Percentiles rank a stretch among this genome's conserved stretches.
Conservation (phyloP, 1,284 basidiomycete species). For the Coniophora puteana region DNA sequence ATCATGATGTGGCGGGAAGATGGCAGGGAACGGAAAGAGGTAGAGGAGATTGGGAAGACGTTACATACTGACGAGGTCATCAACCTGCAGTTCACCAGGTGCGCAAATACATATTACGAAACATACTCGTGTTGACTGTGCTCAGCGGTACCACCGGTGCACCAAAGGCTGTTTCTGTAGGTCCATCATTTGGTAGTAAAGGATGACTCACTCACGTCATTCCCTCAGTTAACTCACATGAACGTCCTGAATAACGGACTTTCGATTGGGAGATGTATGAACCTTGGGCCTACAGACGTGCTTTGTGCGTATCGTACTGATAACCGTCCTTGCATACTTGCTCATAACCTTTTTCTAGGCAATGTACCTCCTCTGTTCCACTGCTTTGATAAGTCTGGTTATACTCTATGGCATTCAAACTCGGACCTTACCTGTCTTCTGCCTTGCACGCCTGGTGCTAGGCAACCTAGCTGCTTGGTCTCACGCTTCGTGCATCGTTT, state of each 20-base stretch:
- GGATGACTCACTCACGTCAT: too few species aligned
- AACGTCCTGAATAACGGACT: constrained; percentile 80
- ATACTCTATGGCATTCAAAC: constrained; percentile 5
- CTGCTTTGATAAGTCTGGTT: constrained; percentile 75
- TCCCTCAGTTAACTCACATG: constrained; percentile 62
- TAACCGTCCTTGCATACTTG: not conserved
- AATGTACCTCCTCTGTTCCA: constrained; percentile 82
- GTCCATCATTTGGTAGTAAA: constrained; percentile 18
- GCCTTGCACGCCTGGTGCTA: constrained; percentile 62
- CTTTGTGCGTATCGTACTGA: constrained; percentile 47
- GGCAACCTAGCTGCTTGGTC: constrained; percentile 82
- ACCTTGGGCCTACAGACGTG: constrained; percentile 56
- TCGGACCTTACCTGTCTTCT: constrained; percentile 9
- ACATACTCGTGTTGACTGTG: constrained; percentile 3
- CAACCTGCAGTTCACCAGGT: constrained; percentile 85
- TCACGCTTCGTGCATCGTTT: constrained; percentile 72
- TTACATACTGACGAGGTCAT: constrained; percentile 66
- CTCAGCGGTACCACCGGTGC: constrained; percentile 73
- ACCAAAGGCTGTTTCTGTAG: constrained; percentile 76
- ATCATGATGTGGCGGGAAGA: constrained; percentile 59
- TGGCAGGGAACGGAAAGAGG: constrained; percentile 34
- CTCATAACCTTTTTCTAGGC: constrained; percentile 36
- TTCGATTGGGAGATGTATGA: constrained; percentile 70
- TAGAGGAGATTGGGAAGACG: constrained; percentile 37
- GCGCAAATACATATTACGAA: constrained; percentile 7